Base-by-base conservation (phyloP, 2,329 filamentous ascomycete genomes). In the Colletotrichum endophyticum region DNA sequence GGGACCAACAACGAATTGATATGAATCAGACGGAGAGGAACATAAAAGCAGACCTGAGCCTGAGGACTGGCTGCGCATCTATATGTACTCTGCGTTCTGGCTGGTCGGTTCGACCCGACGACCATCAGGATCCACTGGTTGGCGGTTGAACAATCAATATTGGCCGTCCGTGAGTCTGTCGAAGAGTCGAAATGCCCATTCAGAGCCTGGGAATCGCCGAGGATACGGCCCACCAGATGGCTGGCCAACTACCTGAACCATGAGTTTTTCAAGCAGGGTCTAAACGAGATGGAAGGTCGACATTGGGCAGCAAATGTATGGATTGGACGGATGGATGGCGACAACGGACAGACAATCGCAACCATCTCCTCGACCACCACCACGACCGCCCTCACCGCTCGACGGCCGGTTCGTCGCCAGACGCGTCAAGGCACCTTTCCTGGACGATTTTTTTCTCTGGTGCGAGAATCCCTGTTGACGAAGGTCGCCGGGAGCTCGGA, bases 291-390 rank as follows among this genome's bases (percentile, higher is more conserved):
- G 64, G 70, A 49, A 63, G 61, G 53, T 56, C 61, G 53, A 61
- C 68, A 64, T 75, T 75, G 73, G 73, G 70, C 70, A 76, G 62
- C 73, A 68, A 73, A 76, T 66, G 22, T 34, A 49, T 49, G 39
- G 39, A 49, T 49, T 49, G 39, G 19, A 49, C 12, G 39, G 39
- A 49, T 49, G 39, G 19, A 49, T 49, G 39, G 39, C 39, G 39
- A 49, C 39, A 49, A 49, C 39, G 39, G 39, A 44, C 39, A 56
- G 73, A 73, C 34, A 44, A 61, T 36, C 57, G 57, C 32, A 39
- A 36, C 57, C 32, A 64, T 13, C 12, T 16, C 73, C 8, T 22
- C 61, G 25, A 9, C 59, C 28, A 49, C 44, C 44, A 49, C 44
- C 44, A 49, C 9, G 19, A 12, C 44, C 44, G 44, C 44, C 12